A percentile compares a stretch with the other conserved stretches of the same genome.
phyloP scores from a whole-genome alignment of 331 rosid genomes.

The Dryas integrifolia region DNA sequence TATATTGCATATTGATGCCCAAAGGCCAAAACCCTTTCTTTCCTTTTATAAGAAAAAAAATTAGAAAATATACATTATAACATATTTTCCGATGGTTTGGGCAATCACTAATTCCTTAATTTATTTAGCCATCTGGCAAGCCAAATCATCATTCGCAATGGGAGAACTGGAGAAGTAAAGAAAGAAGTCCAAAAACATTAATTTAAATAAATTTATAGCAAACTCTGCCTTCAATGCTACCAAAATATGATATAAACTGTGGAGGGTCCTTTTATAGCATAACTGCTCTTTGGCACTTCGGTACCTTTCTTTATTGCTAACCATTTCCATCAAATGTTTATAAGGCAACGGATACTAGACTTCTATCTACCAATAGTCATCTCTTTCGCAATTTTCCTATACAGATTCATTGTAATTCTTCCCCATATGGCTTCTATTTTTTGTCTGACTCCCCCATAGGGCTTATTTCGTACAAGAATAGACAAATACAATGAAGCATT shows the following conservation, averaged over 20 bases:
- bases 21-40: no score
- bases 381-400: slow-evolving; percentile 25
- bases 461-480: slow-evolving; percentile 41
- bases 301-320: background rate
- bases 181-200: background rate
- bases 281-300: background rate
- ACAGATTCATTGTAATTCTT: slow-evolving; percentile 31
- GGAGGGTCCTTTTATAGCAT: slow-evolving; percentile 13
- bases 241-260: background rate
- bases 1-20: no score
- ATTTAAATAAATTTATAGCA: background rate
- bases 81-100: no score
- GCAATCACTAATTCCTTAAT: no score
- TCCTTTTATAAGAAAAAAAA: no score
- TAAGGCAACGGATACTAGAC: slow-evolving; percentile 4
- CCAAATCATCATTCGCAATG: no score
- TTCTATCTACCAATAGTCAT: slow-evolving; percentile 22
- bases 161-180: no score
- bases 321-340: background rate
- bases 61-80: no score
- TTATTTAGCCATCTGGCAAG: no score
- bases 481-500: slow-evolving; percentile 31
- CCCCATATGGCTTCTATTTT: slow-evolving; percentile 35
- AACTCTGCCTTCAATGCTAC: slow-evolving; percentile 1
- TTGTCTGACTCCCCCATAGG: slow-evolving; percentile 21